Conservation (phyloP, 225 moss, liverwort and hornwort species). For the Physcomitrium patens region DNA sequence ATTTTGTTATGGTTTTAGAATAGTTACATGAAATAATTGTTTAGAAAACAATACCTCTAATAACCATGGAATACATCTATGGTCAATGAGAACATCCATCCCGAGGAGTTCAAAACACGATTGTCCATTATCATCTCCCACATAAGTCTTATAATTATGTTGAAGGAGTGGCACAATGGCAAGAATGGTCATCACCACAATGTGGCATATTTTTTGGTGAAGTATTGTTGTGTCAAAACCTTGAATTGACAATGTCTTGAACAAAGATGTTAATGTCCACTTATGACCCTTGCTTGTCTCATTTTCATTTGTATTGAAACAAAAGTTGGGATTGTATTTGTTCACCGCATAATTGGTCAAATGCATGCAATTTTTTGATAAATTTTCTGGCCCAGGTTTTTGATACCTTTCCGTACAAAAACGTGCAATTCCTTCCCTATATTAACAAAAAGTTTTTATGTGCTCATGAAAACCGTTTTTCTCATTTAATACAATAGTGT, state of each 20-base stretch:
- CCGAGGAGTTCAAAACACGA: conserved; percentile 93
- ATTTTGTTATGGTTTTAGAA: too few species aligned
- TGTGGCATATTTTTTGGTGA: conserved; percentile 78
- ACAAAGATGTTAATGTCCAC: conserved; percentile 77
- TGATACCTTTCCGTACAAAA: conserved; percentile 95
- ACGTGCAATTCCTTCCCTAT: conserved; percentile 86
- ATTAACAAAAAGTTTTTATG: background rate
- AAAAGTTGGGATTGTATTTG: conserved; percentile 80
- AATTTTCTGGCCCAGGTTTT: conserved; percentile 77
- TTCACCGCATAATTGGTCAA: conserved; percentile 93
- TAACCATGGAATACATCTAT: conserved; percentile 92
- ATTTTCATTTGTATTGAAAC: conserved; percentile 80
- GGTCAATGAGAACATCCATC: conserved; percentile 87
- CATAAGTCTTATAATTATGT: conserved; percentile 84
- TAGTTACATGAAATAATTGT: background rate
- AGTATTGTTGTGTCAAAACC: conserved; percentile 79
- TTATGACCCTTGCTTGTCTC: conserved; percentile 93
- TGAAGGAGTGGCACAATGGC: conserved; percentile 85
- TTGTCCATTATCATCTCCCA: conserved; percentile 73
- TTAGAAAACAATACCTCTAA: conserved; percentile 63
- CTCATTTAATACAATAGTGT: too few species aligned
- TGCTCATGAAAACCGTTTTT: too few species aligned
- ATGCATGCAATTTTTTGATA: conserved; percentile 85
- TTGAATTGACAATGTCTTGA: conserved; percentile 67
- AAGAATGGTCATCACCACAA: conserved; percentile 95